Base-by-base conservation (phyloP, 257 asterid genomes). In the Salvia miltiorrhiza region DNA sequence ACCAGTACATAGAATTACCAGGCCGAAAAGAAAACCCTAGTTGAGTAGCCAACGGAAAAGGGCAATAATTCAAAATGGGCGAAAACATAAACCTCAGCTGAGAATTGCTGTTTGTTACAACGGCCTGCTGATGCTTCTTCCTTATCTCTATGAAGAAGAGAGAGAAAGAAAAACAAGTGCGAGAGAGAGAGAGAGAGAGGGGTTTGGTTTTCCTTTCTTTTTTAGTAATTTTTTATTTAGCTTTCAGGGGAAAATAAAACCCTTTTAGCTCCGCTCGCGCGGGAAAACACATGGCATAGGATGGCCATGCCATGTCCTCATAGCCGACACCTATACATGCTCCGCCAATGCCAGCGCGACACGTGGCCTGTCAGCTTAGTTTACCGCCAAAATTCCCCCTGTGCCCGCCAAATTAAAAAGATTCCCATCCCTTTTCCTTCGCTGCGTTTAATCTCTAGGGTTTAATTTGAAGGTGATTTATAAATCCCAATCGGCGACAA, bases 361-460 rank as follows among this genome's bases (percentile, higher is more conserved):
- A 48, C 85, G 81, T 79, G 72, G 60, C 28, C 20, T 1, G 0
- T 24, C 2, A 6, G 65, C 67, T 56, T 67, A n/a, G 7, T 63
- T 84, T 84, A 65, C 84, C 86, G 86, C 86, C 86, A 81, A 84
- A 66, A 48, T 52, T 9, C 37, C 43, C 37, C 2, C 55, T 5
- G 63, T 11, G 28, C 80, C 73, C 80, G 76, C 79, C 78, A 60
- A 65, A 35, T 37, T 12, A n/a, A 39, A 24, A 71, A 50, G 65
- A 63, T 50, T 72, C 71, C 57, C 20, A 17, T 13, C 54, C 39
- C 55, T 5, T 17, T 32, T 45, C 17, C 9, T 1, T 35, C 5
- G 4, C 32, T 4, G 48, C n/a, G 4, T n/a, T 32, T 55, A 55
- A 55, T 55, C 35, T 30, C 61, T 54, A 54, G 61, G 61, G 39